These are phyloP conservation scores for Triticum turgidum DNA, from an alignment of 176 grass and related monocot species.

Conservation along the genomic window DNA sequence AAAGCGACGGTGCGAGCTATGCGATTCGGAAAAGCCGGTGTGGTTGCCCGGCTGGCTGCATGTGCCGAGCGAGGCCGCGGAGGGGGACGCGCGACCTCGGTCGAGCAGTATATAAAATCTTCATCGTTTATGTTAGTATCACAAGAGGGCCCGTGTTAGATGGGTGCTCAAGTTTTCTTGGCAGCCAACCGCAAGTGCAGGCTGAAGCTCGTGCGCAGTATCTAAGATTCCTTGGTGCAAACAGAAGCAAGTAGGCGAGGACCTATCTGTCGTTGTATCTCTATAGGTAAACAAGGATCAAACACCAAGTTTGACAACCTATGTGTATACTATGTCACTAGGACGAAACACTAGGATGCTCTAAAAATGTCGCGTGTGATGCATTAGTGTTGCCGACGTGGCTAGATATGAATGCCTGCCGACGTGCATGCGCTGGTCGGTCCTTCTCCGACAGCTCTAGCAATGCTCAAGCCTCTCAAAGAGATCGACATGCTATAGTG, in stretches of 20 bases:
- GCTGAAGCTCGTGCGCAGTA: no score
- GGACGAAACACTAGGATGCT: not conserved
- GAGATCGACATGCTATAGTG: no score
- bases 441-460: constrained; percentile 32
- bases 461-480: not conserved
- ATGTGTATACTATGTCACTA: not conserved
- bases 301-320: not conserved
- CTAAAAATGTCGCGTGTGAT: not conserved
- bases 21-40: not conserved
- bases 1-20: not conserved
- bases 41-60: not conserved
- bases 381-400: fast-evolving
- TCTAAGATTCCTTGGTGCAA: no score
- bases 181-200: no score
- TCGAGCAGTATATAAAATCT: not conserved
- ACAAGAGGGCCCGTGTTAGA: no score
- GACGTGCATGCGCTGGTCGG: constrained; percentile 10
- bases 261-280: no score
- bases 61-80: not conserved
- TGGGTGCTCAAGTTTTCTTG: no score
- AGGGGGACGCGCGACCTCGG: constrained; percentile 19
- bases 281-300: not conserved
- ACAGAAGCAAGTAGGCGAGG: no score
- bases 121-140: not conserved
- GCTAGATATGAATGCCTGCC: not conserved